A percentile compares a stretch with the other conserved stretches of the same genome.
Conservation (phyloP, 31 red algal species). For the Bonnemaisonia californica region DNA sequence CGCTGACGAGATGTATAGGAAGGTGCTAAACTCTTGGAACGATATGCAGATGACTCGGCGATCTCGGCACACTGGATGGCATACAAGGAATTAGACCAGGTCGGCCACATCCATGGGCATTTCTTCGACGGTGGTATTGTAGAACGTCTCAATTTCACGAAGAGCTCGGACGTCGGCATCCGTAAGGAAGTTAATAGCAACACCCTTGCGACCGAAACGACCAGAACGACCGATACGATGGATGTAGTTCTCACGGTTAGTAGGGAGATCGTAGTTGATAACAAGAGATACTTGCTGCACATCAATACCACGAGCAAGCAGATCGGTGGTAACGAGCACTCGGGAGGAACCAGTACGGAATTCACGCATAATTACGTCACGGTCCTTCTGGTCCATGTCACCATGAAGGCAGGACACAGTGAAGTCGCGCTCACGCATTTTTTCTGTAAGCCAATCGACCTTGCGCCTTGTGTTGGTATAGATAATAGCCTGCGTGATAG, state of each 20-base stretch:
- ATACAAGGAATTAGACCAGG: conserved; percentile 62
- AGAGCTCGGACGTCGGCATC: conserved; percentile 80
- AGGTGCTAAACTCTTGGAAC: background rate
- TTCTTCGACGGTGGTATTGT: conserved; percentile 95
- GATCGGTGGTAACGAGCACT: conserved; percentile 97
- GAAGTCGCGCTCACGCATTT: conserved; percentile 92
- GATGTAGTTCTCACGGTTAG: conserved; percentile 99
- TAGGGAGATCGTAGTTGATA: conserved; percentile 99
- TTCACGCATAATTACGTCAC: conserved; percentile 96
- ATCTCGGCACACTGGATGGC: background rate
- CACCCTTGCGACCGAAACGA: conserved; percentile 99
- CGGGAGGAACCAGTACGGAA: conserved; percentile 97
- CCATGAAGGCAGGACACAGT: conserved; percentile 96
- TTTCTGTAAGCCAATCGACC: conserved; percentile 93
- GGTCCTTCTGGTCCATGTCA: conserved; percentile 98
- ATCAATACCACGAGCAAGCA: conserved; percentile 99
- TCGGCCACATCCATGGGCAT: conserved; percentile 99
- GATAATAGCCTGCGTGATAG: conserved; percentile 96
- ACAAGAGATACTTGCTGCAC: conserved; percentile 99
- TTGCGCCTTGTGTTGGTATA: conserved; percentile 97
- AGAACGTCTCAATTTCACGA: conserved; percentile 92
- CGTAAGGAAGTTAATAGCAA: conserved; percentile 99
- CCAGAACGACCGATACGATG: conserved; percentile 99
- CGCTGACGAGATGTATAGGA: too few species aligned
- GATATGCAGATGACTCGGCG: background rate